Conservation (phyloP, 2,329 filamentous ascomycete genomes). For the Trichoderma atrobrunneum region DNA sequence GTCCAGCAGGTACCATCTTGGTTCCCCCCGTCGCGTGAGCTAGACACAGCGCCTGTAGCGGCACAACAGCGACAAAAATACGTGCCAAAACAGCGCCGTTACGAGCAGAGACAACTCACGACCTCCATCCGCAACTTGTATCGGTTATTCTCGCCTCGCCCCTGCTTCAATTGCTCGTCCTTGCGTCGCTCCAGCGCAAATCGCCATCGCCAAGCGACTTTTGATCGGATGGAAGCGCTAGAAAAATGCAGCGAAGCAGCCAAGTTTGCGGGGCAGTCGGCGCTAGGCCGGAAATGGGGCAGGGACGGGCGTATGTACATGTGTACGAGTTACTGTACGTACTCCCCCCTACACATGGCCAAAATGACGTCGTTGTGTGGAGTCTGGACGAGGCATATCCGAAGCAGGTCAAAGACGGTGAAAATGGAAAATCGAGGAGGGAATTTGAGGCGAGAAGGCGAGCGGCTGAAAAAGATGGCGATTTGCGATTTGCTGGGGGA, state of each 20-base stretch:
- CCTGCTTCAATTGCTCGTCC: not conserved
- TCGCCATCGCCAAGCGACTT: slow-evolving; percentile 2
- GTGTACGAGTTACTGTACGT: too few species aligned
- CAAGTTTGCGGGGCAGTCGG: slow-evolving; percentile 16
- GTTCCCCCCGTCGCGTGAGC: slow-evolving; percentile 12
- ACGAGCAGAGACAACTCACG: not conserved
- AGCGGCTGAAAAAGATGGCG: not conserved
- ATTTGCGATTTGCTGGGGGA: not conserved
- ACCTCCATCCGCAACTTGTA: accelerated
- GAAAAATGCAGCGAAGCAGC: slow-evolving; percentile 19
- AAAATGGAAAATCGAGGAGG: not conserved
- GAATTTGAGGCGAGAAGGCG: not conserved
- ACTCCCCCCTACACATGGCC: slow-evolving; percentile 1
- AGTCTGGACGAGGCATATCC: slow-evolving; percentile 8
- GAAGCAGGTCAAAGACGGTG: not conserved
- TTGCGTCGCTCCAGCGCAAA: not conserved
- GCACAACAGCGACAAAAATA: not conserved
- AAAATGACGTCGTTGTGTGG: slow-evolving; percentile 15
- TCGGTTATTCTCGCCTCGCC: not conserved
- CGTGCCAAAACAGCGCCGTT: not conserved
- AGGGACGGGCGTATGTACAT: too few species aligned
- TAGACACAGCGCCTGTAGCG: not conserved
- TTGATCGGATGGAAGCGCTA: slow-evolving; percentile 16
- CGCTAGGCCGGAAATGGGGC: not conserved
- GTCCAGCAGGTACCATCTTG: not conserved